Evolutionary conservation across 2,329 filamentous ascomycete genomes (phyloP), one percentile per base, ranked within the genome.

Genomic region (Rhynchosporium graminicola): DNA sequence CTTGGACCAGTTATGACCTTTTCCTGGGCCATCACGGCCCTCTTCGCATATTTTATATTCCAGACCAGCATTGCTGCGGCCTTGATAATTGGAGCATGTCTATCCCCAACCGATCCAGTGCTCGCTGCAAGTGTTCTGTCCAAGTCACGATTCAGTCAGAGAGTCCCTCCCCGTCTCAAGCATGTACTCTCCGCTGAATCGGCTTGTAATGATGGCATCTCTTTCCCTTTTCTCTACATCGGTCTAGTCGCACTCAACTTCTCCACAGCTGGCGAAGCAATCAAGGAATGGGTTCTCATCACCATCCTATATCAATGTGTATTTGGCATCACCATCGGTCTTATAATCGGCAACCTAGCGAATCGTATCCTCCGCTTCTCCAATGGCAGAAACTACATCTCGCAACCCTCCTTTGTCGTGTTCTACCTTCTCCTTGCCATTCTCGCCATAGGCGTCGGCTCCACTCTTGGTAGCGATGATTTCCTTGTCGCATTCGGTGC

Each of bases 21-120:
- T 47, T 70, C 67, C 13, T 70, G 68, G 68, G 65, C 63, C 10
- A 58, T 67, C 28, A 59, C 61, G 26, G 48, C 42, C 13, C 9
- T 52, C 3, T 59, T 59, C 47, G 57, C 47, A 54, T 74, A 74
- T 43, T 65, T 77, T 1, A 73, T 84, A 3, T 81, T 85, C 68
- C 63, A 77, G 4, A 79, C 77, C 0, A 75, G 78, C 54, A 67
- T 79, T 36, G 69, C 77, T 0, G 80, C 80, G 0, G 78, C 81
- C 0, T 68, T 84, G 45, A 77, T 82, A 4, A 79, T 85, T 29
- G 79, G 79, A 0, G 83, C 83, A 3, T 84, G 82, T 67, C 75
- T 85, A 1, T 83, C 82, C 0, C 83, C 82, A 1, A 85, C 83
- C 0, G 83, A 85, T 72, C 82, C 82, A 0, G 81, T 85, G 0